Conservation (phyloP, 2,329 filamentous ascomycete genomes). For the Plenodomus biglobosus region DNA sequence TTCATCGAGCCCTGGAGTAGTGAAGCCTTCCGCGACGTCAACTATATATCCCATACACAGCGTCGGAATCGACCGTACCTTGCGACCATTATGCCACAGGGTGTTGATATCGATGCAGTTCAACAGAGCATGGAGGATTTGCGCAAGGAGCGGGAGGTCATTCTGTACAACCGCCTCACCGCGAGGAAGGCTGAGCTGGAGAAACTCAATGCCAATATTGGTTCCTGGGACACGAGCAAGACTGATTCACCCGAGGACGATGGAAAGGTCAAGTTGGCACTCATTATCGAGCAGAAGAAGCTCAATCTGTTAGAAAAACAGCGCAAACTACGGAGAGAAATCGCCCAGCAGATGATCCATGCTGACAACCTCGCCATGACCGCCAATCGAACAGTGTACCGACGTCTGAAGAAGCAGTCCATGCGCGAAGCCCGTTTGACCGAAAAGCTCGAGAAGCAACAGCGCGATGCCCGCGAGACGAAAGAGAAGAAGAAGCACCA, state of each 20-base stretch:
- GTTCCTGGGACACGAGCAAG: conserved; percentile 76
- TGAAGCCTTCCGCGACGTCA: conserved; percentile 61
- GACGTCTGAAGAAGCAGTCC: conserved; percentile 95
- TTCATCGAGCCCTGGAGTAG: conserved; percentile 52
- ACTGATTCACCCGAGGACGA: conserved; percentile 71
- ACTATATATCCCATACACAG: conserved; percentile 75
- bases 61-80: conserved; percentile 78
- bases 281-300: conserved; percentile 93
- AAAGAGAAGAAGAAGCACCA: conserved; percentile 97
- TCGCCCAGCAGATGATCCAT: conserved; percentile 89
- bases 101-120: conserved; percentile 75
- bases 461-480: conserved; percentile 91
- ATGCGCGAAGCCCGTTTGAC: conserved; percentile 94
- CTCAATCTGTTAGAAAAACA: conserved; percentile 87
- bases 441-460: conserved; percentile 98
- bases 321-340: conserved; percentile 77
- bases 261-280: conserved; percentile 78
- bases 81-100: conserved; percentile 84
- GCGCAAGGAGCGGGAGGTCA: conserved; percentile 81
- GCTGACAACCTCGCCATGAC: conserved; percentile 98
- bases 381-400: conserved; percentile 86
- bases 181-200: conserved; percentile 83
- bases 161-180: conserved; percentile 86
- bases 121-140: conserved; percentile 53
- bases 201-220: conserved; percentile 79